Base-by-base conservation (phyloP, 768 basidiomycete species). In the Rhizopogon vinicolor region DNA sequence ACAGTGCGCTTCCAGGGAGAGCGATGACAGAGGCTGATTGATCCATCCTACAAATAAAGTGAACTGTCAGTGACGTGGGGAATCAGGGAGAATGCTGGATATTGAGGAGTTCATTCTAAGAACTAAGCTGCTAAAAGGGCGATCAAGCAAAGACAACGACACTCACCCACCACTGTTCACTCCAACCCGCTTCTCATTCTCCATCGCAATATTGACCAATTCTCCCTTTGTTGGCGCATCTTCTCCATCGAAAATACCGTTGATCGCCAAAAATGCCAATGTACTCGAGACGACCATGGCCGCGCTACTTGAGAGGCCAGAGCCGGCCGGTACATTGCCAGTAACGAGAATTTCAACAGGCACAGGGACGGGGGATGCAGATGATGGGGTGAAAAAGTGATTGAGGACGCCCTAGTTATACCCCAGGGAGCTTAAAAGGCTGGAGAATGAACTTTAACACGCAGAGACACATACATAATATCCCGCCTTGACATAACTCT, bases 221-320 rank as follows among this genome's bases (percentile, higher is more conserved):
- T 84, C 75, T 18, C 86, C 86, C 64, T 93, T 87, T 41, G 75
- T 83, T 12, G 60, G 59, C 33, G 59, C 48, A 16, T 2, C 35
- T 8, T 53, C 33, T 18, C 64, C 55, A n/a, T 72, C 59, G 12
- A 78, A 69, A 65, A 91, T 85, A 51, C 82, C 81, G 58, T 94
- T 93, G 42, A 86, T 83, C 6, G 85, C 85, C 28, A 94, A 73
- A 66, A 94, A 91, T 0, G 87, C 82, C 31, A 95, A 74, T 0
- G 91, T 88, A 41, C 89, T 90, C 0, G 90, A 89, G 22, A 95
- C 91, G 35, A 93, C 91, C 84, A 96, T 88, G 0, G 93, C 93
- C 0, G 91, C 90, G 59, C 89, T 92, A 3, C 89, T 92, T 7
- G 89, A 92, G 5, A 96, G 73, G 0, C 94, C 93, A 0, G 90